phyloP scores from a whole-genome alignment of 2,329 filamentous ascomycete genomes.

The Penicillium brasilianum region DNA sequence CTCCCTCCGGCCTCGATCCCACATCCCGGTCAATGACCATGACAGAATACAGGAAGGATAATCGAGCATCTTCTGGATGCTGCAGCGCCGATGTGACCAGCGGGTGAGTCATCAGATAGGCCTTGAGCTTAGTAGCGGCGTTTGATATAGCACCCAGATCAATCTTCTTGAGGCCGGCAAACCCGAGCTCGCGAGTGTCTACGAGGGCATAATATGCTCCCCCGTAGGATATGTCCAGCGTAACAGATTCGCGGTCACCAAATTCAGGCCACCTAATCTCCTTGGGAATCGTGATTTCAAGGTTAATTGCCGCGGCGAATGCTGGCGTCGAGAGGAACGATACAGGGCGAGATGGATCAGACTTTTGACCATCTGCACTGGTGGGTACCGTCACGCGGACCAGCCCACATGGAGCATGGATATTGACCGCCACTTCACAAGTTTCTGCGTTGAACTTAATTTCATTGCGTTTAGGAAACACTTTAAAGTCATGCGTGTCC shows the following conservation, averaged over 20 bases:
- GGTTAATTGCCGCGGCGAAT: constrained; percentile 43
- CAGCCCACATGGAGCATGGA: constrained; percentile 55
- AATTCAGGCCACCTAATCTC: constrained; percentile 49
- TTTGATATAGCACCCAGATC: constrained; percentile 39
- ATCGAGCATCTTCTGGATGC: constrained; percentile 13
- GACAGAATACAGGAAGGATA: constrained; percentile 26
- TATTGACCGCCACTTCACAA: constrained; percentile 37
- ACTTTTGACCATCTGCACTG: constrained; percentile 32
- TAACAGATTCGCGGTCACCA: constrained; percentile 30
- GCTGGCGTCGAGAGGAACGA: constrained; percentile 51
- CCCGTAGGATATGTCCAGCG: constrained; percentile 48
- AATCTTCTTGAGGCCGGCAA: constrained; percentile 37
- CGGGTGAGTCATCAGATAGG: constrained; percentile 27
- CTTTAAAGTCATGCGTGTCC: constrained; percentile 45
- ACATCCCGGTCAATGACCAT: constrained; percentile 24
- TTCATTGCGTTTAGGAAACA: constrained; percentile 47
- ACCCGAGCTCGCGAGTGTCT: constrained; percentile 46
- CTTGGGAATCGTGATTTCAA: constrained; percentile 38
- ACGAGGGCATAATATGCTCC: constrained; percentile 54
- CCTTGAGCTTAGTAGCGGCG: constrained; percentile 43
- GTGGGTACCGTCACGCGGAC: constrained; percentile 50
- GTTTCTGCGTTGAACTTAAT: constrained; percentile 36
- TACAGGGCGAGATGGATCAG: constrained; percentile 47
- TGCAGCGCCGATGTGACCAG: constrained; percentile 10
- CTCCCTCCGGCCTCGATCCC: constrained; percentile 34